A percentile compares a stretch with the other conserved stretches of the same genome.
These are phyloP conservation scores for Coemansia sp. DNA, from an alignment of 192 early-diverging fungal species.

Conservation along the genomic window DNA sequence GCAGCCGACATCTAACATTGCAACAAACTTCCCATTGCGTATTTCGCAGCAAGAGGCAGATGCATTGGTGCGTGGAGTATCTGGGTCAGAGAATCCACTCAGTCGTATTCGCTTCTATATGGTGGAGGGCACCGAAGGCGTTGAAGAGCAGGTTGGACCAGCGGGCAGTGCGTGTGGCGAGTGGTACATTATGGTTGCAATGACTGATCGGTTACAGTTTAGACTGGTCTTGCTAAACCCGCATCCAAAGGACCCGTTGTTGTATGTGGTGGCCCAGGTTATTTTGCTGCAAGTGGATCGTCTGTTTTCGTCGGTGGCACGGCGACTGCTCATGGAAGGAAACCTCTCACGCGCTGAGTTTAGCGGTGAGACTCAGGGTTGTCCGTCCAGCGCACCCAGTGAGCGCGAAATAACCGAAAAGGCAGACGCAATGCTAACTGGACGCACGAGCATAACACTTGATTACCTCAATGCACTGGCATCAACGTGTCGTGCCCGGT, in stretches of 20 bases:
- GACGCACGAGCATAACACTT: conserved; percentile 44
- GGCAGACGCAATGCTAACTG: conserved; percentile 46
- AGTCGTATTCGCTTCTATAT: conserved; percentile 48
- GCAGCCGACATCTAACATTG: conserved; percentile 4
- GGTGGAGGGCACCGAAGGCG: conserved; percentile 51
- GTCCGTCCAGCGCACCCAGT: neutral
- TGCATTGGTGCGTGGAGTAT: conserved; percentile 38
- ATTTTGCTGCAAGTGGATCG: conserved; percentile 49
- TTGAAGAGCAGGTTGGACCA: conserved; percentile 28
- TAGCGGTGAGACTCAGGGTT: neutral
- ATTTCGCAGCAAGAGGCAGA: conserved; percentile 48
- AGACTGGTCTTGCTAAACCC: conserved; percentile 41
- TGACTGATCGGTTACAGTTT: conserved; percentile 51
- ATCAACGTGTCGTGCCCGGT: conserved; percentile 38
- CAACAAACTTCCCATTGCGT: conserved; percentile 36
- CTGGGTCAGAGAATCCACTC: conserved; percentile 26
- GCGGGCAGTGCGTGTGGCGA: conserved; percentile 14
- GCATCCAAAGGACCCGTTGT: conserved; percentile 28
- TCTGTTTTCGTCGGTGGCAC: conserved; percentile 47
- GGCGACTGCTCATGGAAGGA: conserved; percentile 30
- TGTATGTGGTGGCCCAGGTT: conserved; percentile 40
- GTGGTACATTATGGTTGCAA: conserved; percentile 54
- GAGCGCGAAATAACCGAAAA: conserved; percentile 36
- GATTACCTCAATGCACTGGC: conserved; percentile 54
- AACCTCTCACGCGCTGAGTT: conserved; percentile 14